Conservation (phyloP, 495 filamentous ascomycete genomes). For the Usnea hakonensis region DNA sequence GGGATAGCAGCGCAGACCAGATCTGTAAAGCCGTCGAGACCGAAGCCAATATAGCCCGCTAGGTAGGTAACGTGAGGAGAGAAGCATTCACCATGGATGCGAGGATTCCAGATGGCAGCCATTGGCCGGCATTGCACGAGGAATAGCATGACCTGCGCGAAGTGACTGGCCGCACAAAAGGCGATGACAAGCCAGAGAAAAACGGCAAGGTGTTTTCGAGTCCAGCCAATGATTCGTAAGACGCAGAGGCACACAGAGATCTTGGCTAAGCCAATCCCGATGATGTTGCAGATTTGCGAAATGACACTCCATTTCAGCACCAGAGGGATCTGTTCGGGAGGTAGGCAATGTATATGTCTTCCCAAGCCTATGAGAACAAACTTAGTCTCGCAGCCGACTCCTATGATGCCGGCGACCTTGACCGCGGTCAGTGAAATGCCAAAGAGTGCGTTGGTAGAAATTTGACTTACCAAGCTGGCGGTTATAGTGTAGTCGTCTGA, state of each 20-base stretch:
- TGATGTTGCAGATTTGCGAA: slow-evolving; percentile 22
- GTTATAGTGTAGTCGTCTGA: slow-evolving; percentile 22
- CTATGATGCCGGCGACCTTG: slow-evolving; percentile 18
- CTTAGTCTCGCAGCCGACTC: slow-evolving; percentile 16
- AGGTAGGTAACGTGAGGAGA: slow-evolving; percentile 20
- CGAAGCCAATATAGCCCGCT: slow-evolving; percentile 24
- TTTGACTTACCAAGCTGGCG: slow-evolving; percentile 20
- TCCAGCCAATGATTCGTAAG: slow-evolving; percentile 20
- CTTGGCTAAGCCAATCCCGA: slow-evolving; percentile 26
- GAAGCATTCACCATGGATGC: slow-evolving; percentile 19
- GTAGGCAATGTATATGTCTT: slow-evolving; percentile 22
- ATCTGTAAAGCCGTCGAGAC: slow-evolving; percentile 24
- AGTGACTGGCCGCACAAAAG: slow-evolving; percentile 19
- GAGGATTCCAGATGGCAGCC: slow-evolving; percentile 21
- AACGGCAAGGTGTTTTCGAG: slow-evolving; percentile 9
- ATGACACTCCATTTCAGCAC: slow-evolving; percentile 21
- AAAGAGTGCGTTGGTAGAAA: background rate
- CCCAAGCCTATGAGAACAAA: slow-evolving; percentile 19
- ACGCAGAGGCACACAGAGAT: slow-evolving; percentile 25
- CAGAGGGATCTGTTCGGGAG: slow-evolving; percentile 9
- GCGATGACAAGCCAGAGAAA: slow-evolving; percentile 23
- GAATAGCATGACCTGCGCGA: slow-evolving; percentile 21
- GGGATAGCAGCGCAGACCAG: slow-evolving; percentile 23
- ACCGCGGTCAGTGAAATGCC: background rate
- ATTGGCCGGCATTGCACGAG: slow-evolving; percentile 25